phyloP scores from a whole-genome alignment of 2,329 filamentous ascomycete species.

The Lasiodiplodia theobromae region DNA sequence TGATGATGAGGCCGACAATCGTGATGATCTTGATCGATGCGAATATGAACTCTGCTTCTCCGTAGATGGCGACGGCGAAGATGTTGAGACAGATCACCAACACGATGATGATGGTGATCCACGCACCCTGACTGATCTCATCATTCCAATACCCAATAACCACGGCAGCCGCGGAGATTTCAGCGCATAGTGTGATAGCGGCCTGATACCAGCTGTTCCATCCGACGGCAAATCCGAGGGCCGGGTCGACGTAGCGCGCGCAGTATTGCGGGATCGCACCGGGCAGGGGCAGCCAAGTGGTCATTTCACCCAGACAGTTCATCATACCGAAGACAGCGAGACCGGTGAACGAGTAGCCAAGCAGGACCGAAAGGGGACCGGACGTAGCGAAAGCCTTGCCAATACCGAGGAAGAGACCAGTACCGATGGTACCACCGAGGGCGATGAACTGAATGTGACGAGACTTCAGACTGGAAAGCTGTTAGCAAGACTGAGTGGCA shows the following conservation, averaged over 20 bases:
- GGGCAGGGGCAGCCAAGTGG: slow-evolving; percentile 52
- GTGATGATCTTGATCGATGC: slow-evolving; percentile 54
- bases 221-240: slow-evolving; percentile 26
- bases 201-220: slow-evolving; percentile 22
- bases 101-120: slow-evolving; percentile 36
- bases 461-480: slow-evolving; percentile 52
- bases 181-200: slow-evolving; percentile 41
- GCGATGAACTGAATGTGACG: slow-evolving; percentile 67
- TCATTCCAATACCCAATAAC: slow-evolving; percentile 54
- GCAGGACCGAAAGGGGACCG: slow-evolving; percentile 37
- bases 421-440: slow-evolving; percentile 44
- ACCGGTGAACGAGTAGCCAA: slow-evolving; percentile 30
- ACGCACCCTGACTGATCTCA: slow-evolving; percentile 27
- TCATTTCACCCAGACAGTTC: slow-evolving; percentile 39
- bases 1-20: slow-evolving; percentile 54
- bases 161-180: slow-evolving; percentile 46
- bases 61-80: slow-evolving; percentile 31
- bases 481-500: not conserved
- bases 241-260: slow-evolving; percentile 60
- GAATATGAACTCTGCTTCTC: slow-evolving; percentile 57
- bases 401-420: slow-evolving; percentile 30
- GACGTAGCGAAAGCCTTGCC: slow-evolving; percentile 26
- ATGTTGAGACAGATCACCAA: slow-evolving; percentile 27
- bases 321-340: slow-evolving; percentile 38
- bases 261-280: slow-evolving; percentile 83